phyloP scores from a whole-genome alignment of 495 filamentous ascomycete species.

The Parathielavia appendiculata region DNA sequence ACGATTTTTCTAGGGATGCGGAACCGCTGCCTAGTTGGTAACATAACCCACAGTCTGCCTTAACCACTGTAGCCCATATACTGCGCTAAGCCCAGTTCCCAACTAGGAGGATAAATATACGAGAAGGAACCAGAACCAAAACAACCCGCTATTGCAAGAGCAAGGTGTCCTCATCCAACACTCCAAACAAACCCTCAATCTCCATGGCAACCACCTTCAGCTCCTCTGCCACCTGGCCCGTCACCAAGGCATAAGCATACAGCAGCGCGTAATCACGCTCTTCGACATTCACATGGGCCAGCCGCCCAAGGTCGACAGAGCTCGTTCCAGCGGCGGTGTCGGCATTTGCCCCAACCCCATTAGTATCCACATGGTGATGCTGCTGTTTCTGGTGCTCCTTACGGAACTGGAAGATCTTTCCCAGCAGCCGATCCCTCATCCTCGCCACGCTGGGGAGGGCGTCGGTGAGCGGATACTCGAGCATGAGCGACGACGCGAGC shows the following conservation, averaged over 20 bases:
- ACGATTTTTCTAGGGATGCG: too few relatives aligned
- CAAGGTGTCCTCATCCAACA: conserved; percentile 67
- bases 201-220: conserved; percentile 63
- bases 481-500: conserved; percentile 83
- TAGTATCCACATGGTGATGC: conserved; percentile 27
- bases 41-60: too few relatives aligned
- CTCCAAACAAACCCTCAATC: conserved; percentile 69
- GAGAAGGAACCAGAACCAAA: background rate
- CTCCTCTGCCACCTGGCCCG: conserved; percentile 63
- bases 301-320: conserved; percentile 1
- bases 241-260: conserved; percentile 58
- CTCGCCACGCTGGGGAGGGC: conserved; percentile 76
- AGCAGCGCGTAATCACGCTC: conserved; percentile 52
- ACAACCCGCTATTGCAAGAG: conserved; percentile 50
- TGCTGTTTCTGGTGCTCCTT: conserved; percentile 59
- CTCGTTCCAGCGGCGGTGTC: conserved; percentile 1
- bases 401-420: conserved; percentile 81
- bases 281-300: conserved; percentile 34
- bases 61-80: too few relatives aligned
- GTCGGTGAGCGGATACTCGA: conserved; percentile 88
- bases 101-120: too few relatives aligned
- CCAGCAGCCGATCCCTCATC: conserved; percentile 76
- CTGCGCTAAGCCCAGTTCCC: background rate
- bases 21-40: too few relatives aligned
- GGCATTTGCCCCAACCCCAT: conserved; percentile 9